These are phyloP conservation scores for Claviceps humidiphila DNA, from an alignment of 2,329 filamentous ascomycete species.

Conservation along the genomic window DNA sequence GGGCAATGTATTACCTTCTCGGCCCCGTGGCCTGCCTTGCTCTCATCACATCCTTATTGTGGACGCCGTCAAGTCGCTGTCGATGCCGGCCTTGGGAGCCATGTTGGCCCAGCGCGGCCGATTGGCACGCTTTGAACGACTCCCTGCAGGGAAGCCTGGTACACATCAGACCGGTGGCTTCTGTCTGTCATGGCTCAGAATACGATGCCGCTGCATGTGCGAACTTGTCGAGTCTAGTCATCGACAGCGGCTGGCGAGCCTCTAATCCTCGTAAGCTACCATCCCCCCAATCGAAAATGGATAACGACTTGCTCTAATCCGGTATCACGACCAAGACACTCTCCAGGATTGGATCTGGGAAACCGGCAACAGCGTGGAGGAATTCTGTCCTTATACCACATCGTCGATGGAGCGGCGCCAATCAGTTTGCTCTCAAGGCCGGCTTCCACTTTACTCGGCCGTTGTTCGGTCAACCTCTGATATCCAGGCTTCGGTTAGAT, in stretches of 20 bases:
- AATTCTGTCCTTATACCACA: not conserved
- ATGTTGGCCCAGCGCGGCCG: not conserved
- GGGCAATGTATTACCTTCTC: not conserved
- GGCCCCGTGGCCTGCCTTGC: not conserved
- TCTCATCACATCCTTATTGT: not conserved
- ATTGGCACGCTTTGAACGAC: not conserved
- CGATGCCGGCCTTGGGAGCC: not conserved
- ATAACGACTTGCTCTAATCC: not conserved
- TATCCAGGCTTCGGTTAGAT: not conserved
- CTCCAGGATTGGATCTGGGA: conserved; percentile 1
- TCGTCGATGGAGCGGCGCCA: not conserved
- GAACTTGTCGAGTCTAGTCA: not conserved
- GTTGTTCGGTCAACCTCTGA: not conserved
- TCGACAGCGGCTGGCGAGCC: not conserved
- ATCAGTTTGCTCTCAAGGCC: not conserved
- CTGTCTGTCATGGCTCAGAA: not conserved
- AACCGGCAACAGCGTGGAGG: not conserved
- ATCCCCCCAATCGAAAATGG: not conserved
- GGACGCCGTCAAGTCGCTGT: not conserved
- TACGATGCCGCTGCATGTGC: not conserved
- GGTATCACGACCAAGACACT: not conserved
- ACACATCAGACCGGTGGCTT: not conserved
- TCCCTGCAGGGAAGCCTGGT: not conserved
- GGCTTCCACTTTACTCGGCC: not conserved
- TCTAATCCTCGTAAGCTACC: not conserved